Conservation (phyloP, 1,139 yeast species). For the Debaryomycetaceae sp. region DNA sequence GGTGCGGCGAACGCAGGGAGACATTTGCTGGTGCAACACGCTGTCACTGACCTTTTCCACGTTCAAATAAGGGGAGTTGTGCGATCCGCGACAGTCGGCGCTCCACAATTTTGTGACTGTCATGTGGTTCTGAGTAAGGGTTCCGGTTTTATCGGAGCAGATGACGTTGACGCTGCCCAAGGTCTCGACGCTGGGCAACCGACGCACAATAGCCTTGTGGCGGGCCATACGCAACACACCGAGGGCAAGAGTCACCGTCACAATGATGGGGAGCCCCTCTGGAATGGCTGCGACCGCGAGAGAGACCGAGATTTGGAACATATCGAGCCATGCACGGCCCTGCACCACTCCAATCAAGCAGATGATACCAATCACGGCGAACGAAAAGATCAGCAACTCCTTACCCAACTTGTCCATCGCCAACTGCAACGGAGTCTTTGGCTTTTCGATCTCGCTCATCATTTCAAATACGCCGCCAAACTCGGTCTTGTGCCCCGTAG, state of each 20-base stretch:
- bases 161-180: constrained; percentile 91
- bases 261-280: constrained; percentile 93
- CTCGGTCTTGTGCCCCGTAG: constrained; percentile 79
- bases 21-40: constrained; percentile 32
- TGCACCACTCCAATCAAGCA: constrained; percentile 79
- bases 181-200: constrained; percentile 92
- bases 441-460: constrained; percentile 91
- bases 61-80: constrained; percentile 33
- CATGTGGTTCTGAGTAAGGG: constrained; percentile 90
- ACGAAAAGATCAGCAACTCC: constrained; percentile 74
- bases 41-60: constrained; percentile 34
- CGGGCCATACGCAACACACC: constrained; percentile 95
- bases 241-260: constrained; percentile 87
- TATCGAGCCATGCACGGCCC: constrained; percentile 90
- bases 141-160: no score
- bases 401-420: constrained; percentile 94
- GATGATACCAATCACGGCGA: constrained; percentile 75
- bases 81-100: constrained; percentile 51
- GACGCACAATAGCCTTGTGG: constrained; percentile 82
- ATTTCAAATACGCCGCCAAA: constrained; percentile 82
- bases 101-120: constrained; percentile 85
- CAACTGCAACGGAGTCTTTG: constrained; percentile 88
- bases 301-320: constrained; percentile 94
- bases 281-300: constrained; percentile 98
- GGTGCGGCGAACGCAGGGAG: constrained; percentile 42